Conservation (phyloP, 177 flowering plant genomes). For the Tripterygium wilfordii region DNA sequence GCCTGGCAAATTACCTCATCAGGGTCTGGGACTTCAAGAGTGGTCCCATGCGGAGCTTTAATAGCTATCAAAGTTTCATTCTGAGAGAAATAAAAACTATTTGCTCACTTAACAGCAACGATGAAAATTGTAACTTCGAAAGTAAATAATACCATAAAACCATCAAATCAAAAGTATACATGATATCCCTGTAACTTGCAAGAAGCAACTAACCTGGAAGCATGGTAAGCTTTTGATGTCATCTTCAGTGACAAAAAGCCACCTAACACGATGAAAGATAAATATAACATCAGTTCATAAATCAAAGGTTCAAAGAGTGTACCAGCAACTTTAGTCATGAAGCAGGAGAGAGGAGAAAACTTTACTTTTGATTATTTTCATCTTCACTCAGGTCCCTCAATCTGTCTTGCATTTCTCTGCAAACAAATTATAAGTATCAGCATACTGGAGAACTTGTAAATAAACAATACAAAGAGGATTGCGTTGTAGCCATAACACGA, state of each 20-base stretch:
- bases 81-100: slow-evolving; percentile 30
- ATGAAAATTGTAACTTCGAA: background rate
- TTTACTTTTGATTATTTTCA: slow-evolving; percentile 66
- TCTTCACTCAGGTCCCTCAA: slow-evolving; percentile 73
- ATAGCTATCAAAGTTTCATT: slow-evolving; percentile 83
- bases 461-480: background rate
- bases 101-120: background rate
- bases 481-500: slow-evolving; percentile 10
- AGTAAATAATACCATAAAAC: background rate
- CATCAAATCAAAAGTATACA: background rate
- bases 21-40: slow-evolving; percentile 96
- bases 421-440: slow-evolving; percentile 9
- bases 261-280: slow-evolving; percentile 29
- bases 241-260: slow-evolving; percentile 84
- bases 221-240: slow-evolving; percentile 78
- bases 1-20: slow-evolving; percentile 59
- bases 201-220: slow-evolving; percentile 56
- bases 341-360: background rate
- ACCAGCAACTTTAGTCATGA: background rate
- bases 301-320: no score
- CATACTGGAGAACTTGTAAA: slow-evolving; percentile 1
- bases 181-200: background rate
- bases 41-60: slow-evolving; percentile 97
- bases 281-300: background rate
- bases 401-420: slow-evolving; percentile 82